Base-by-base conservation (phyloP, 768 basidiomycete species). In the Mycena vulgaris region DNA sequence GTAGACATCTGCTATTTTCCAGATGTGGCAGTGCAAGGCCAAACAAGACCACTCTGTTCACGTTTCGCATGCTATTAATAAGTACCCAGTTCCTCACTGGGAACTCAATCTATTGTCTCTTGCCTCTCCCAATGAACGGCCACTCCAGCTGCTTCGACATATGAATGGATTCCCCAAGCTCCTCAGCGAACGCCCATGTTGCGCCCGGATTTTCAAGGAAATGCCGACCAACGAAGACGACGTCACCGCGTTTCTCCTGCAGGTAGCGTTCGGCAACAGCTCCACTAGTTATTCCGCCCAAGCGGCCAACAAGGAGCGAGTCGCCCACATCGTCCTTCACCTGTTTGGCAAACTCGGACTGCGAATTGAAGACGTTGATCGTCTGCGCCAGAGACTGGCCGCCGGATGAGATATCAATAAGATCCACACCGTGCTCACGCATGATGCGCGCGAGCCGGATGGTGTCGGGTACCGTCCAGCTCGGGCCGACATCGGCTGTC, bases 331-430 rank as follows among this genome's bases (percentile, higher is more conserved):
- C 55, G 21, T 35, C n/a, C 21, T 56, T 56, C 23, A 56, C 55
- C 35, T 56, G 33, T 39, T 56, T 56, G 55, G 55, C 55, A 9
- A 37, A 56, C 19, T 27, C 55, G 27, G 55, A 56, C 35, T 56
- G 55, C 19, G 35, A 21, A 11, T 2, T 37, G 55, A 56, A 33
- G 14, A 56, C n/a, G 55, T 56, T 56, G 23, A 56, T n/a, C 33
- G 31, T 56, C 31, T 56, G 55, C 19, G 55, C 55, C n/a, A 51
- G 55, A 14, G 55, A 56, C 31, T 56, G 55, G 31, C 55, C 55
- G 55, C 55, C 55, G n/a, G 55, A 56, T 5, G 55, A 56, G 21
- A 56, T 56, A 56, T 56, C 55, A n/a, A 56, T 35, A 33, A 56
- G 55, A 14, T 56, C 55, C 9, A 56, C 49, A 23, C 49, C 55